Percentiles rank a stretch among this genome's conserved stretches.
Evolutionary conservation across 805 yeast species (phyloP).

Genomic region (Saccharomyces paradoxus): DNA sequence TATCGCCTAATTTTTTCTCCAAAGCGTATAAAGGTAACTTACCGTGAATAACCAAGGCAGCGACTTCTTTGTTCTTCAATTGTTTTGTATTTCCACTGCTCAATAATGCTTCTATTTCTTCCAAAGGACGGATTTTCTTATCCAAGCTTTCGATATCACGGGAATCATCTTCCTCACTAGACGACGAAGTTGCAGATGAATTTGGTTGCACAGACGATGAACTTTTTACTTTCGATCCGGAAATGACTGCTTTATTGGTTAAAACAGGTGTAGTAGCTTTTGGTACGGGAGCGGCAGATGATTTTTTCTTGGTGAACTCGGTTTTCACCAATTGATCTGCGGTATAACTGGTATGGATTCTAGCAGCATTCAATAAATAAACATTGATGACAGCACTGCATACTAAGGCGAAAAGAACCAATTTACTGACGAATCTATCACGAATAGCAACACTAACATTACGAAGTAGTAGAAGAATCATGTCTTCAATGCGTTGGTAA

Average conservation of each 20-base stretch:
- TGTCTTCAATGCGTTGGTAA: constrained; percentile 54
- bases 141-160: not conserved
- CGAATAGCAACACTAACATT: constrained; percentile 60
- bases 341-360: constrained; percentile 43
- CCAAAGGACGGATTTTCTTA: constrained; percentile 39
- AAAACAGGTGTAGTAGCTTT: constrained; percentile 23
- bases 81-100: constrained; percentile 64
- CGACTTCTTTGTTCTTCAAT: constrained; percentile 66
- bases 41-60: constrained; percentile 60
- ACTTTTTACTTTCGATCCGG: not conserved
- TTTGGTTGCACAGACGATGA: not conserved
- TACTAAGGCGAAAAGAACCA: constrained; percentile 61
- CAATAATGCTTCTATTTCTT: constrained; percentile 54
- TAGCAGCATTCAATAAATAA: constrained; percentile 80
- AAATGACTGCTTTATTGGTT: not conserved
- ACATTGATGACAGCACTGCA: constrained; percentile 73
- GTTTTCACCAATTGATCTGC: not conserved
- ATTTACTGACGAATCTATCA: constrained; percentile 74
- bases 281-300: constrained; percentile 31
- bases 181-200: not conserved
- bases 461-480: constrained; percentile 28
- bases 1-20: constrained; percentile 84
- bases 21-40: constrained; percentile 87
- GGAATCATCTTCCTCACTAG: not conserved
- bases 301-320: constrained; percentile 35